Base-by-base conservation (phyloP, 148 eudicot species). In the Agrostemma githago region DNA sequence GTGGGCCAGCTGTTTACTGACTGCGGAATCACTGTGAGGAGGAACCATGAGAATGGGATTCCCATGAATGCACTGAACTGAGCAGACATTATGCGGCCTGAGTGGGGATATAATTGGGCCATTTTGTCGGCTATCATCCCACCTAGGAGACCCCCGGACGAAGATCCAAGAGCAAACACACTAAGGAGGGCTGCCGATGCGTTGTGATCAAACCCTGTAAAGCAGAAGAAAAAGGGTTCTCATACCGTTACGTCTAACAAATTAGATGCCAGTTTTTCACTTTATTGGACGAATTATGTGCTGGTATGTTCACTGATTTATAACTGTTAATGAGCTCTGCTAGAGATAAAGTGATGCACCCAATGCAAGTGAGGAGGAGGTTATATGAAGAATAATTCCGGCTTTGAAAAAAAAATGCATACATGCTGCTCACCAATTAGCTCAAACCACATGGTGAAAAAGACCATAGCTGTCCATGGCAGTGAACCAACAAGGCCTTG, bases 391-490 rank as follows among this genome's bases (percentile, higher is more conserved):
- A 42, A 1, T 40, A 41, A 6, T 63, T 12, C 19, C 43, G 62
- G 62, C 4, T 44, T 34, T 40, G 15, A 76, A 58, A 77, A 17
- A 48, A 8, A 60, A 7, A 3, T 48, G 70, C 72, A 67, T 51
- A 77, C 63, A 67, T 68, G 77, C 90, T 68, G 77, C 90, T 79
- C 82, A 94, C 98, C 97, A 39, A 95, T 95, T 71, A 95, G 82
- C 77, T 95, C 87, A 56, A 95, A 92, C 97, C 98, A 95, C 84
- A 95, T 80, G 62, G 97, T 92, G 77, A 88, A 87, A 84, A 95
- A 95, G 37, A 92, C 97, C 91, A 92, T 89, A 70, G 98, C 96
- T 72, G 98, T 92, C 97, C 97, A 95, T 42, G 98, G 98, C 38
- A 95, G 73, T 26, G 96, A 92, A 65, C 98, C 98, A 78, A 92